These are phyloP conservation scores for Calonectria fujianensis DNA, from an alignment of 2,329 filamentous ascomycete species.

Conservation along the genomic window DNA sequence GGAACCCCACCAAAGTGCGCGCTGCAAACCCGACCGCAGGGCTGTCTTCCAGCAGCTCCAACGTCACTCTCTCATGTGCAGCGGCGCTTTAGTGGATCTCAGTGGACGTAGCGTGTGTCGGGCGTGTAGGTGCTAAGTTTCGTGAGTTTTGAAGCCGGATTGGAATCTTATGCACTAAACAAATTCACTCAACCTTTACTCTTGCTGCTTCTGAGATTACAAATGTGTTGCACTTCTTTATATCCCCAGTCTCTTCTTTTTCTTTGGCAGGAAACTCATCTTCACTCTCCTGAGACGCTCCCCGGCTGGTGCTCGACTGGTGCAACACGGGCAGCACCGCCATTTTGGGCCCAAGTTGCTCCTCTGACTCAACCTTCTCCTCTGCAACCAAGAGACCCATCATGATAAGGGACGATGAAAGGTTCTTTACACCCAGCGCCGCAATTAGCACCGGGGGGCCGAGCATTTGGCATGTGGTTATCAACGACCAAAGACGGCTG, in stretches of 20 bases:
- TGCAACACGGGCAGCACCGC: constrained; percentile 5
- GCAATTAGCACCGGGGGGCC: constrained; percentile 42
- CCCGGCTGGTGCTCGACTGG: not conserved
- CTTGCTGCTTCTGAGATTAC: constrained; percentile 3
- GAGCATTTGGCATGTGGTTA: constrained; percentile 55
- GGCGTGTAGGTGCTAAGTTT: constrained; percentile 17
- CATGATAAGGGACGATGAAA: constrained; percentile 34
- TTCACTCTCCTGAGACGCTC: not conserved
- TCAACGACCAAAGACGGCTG: constrained; percentile 56
- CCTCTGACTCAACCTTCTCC: constrained; percentile 4
- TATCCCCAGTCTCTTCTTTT: constrained; percentile 3
- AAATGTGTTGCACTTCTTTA: constrained; percentile 17
- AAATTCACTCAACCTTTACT: constrained; percentile 28
- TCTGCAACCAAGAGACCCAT: constrained; percentile 11
- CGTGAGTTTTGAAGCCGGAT: constrained; percentile 27
- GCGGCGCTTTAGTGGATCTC: constrained; percentile 24
- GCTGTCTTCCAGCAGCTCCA: constrained; percentile 14
- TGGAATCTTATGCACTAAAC: constrained; percentile 27
- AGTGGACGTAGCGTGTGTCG: constrained; percentile 22
- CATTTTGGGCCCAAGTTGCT: constrained; percentile 22
- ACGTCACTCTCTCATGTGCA: constrained; percentile 27
- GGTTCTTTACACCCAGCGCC: constrained; percentile 23
- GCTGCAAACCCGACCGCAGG: constrained; percentile 30
- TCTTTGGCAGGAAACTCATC: not conserved
- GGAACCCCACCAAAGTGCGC: constrained; percentile 34